Evolutionary conservation across 2,329 filamentous ascomycete species (phyloP), one percentile per base, ranked within the genome.

Genomic region (Paramyrothecium roridum): DNA sequence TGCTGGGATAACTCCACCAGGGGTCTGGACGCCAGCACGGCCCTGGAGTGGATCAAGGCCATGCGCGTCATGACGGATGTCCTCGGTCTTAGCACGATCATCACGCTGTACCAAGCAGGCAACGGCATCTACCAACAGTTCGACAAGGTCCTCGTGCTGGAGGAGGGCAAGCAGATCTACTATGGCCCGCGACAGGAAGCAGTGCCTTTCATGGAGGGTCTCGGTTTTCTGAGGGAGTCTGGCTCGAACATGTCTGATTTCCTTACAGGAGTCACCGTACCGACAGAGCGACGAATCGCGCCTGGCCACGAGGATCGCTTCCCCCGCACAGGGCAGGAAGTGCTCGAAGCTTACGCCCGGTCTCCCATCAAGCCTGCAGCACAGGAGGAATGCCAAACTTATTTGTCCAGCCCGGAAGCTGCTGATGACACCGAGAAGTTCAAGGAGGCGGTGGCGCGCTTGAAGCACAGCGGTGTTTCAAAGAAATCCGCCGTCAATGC

Each of bases 1-100:
- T 67, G 65, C 47, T 68, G 65, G 63, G 65, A 82, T 58, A 82
- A 82, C 64, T 76, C 72, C 17, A 82, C 80, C 11, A 70, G 80
- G 64, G 79, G 79, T 63, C 69, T 82, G 16, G 79, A 82, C 61
- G 75, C 71, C 40, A 80, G 78, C 50, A 82, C 81, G 59, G 80
- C 80, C 45, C 76, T 82, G 49, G 78, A 81, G 57, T 83, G 82
- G 63, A 79, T 76, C 61, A 80, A 77, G 66, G 81, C 78, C 1
- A 66, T 83, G 3, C 76, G 78, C 17, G 70, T 80, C 52, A 73
- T 75, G 57, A 74, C 78, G 0, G 78, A 82, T 50, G 72, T 80
- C 52, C 72, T 71, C 54, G 77, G 77, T 22, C 69, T 70, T 30
- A 78, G 77, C 2, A 76, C 77, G 2, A 73, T 71, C 56, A 79